These are phyloP conservation scores for Lycium ferocissimum DNA, from an alignment of 257 asterid genomes.

Conservation along the genomic window DNA sequence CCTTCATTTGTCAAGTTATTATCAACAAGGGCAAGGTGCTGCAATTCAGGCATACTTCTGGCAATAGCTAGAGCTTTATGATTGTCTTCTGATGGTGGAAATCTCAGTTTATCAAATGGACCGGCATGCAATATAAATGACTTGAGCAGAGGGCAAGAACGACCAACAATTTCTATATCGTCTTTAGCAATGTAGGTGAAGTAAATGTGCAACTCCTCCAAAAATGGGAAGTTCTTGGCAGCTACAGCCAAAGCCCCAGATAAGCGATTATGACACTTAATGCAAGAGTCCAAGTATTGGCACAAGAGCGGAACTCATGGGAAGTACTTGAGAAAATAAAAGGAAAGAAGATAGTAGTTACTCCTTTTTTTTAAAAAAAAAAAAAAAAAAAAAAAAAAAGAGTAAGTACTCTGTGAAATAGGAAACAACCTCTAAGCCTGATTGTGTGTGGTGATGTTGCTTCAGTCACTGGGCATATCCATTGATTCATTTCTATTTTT, in stretches of 20 bases:
- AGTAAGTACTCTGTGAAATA: too few species aligned
- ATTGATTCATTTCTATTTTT: too few species aligned
- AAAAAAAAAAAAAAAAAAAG: too few species aligned
- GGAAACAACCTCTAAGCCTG: too few species aligned
- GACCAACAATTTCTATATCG: constrained; percentile 42
- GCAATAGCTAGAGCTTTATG: constrained; percentile 49
- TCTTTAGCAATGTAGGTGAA: neutral
- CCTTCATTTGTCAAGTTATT: constrained; percentile 42
- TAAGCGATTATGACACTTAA: too few species aligned
- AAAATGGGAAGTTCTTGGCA: constrained; percentile 39
- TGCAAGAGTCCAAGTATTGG: too few species aligned
- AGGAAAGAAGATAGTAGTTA: too few species aligned
- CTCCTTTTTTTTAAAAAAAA: too few species aligned
- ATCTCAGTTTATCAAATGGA: neutral
- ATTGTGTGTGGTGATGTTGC: too few species aligned
- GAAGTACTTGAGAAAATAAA: too few species aligned
- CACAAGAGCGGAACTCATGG: too few species aligned
- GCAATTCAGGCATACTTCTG: constrained; percentile 49
- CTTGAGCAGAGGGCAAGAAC: constrained; percentile 47
- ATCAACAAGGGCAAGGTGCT: constrained; percentile 46
- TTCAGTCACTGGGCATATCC: too few species aligned
- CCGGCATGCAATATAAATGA: constrained; percentile 38
- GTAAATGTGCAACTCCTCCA: constrained; percentile 60
- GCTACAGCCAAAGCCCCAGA: constrained; percentile 35
- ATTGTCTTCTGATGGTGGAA: neutral